Conservation (phyloP, 805 yeast species). For the Wickerhamomyces ciferrii region DNA sequence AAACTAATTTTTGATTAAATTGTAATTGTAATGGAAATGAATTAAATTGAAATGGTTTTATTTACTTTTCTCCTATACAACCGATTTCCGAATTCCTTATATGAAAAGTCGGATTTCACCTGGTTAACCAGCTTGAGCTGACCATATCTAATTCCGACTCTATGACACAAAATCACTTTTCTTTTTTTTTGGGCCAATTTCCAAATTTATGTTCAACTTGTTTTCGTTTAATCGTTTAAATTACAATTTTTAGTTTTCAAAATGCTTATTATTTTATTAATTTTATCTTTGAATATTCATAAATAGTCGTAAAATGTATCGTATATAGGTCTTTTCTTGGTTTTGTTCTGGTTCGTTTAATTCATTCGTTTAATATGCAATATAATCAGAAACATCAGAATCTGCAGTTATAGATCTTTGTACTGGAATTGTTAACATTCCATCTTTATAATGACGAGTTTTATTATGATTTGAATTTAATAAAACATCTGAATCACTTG, state of each 20-base stretch:
- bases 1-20: background rate
- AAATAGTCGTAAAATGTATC: background rate
- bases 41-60: too few relatives aligned
- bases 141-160: background rate
- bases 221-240: background rate
- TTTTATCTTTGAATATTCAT: too few relatives aligned
- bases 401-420: background rate
- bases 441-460: background rate
- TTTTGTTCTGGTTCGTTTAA: too few relatives aligned
- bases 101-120: too few relatives aligned
- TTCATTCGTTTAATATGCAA: background rate
- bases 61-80: background rate
- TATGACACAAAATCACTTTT: background rate
- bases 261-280: too few relatives aligned
- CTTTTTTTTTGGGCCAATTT: too few relatives aligned
- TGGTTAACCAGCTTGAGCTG: too few relatives aligned
- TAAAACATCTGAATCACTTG: background rate
- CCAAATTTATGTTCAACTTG: too few relatives aligned
- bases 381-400: background rate
- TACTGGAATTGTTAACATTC: conserved; percentile 1
- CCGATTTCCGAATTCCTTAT: background rate
- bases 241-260: too few relatives aligned
- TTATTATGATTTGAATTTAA: background rate
- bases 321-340: too few relatives aligned
- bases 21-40: too few relatives aligned